Percentiles rank a stretch among this genome's conserved stretches.
These are phyloP conservation scores for Knoxdaviesia proteae DNA, from an alignment of 2,329 filamentous ascomycete species.

Conservation along the genomic window DNA sequence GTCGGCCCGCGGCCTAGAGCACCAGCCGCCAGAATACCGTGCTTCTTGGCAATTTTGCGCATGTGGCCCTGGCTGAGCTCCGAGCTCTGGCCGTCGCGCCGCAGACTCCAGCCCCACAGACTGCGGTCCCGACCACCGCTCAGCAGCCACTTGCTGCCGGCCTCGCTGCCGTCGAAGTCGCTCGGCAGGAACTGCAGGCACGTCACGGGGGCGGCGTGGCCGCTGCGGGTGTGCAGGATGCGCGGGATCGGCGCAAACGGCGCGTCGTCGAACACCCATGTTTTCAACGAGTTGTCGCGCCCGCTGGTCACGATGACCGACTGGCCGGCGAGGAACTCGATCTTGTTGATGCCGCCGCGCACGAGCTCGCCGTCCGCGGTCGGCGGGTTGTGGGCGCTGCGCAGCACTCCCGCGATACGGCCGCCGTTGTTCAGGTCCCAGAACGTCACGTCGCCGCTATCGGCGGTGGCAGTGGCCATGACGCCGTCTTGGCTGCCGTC, in stretches of 20 bases:
- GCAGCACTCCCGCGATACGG: conserved; percentile 65
- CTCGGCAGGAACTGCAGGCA: conserved; percentile 70
- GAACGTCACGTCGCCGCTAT: conserved; percentile 74
- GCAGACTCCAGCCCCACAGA: conserved; percentile 89
- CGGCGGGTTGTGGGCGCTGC: conserved; percentile 71
- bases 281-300: conserved; percentile 79
- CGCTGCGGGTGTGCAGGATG: conserved; percentile 66
- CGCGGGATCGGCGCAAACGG: conserved; percentile 77
- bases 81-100: conserved; percentile 79
- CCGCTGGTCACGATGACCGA: conserved; percentile 80
- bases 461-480: conserved; percentile 71
- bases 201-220: conserved; percentile 72
- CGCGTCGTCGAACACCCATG: conserved; percentile 88
- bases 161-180: conserved; percentile 74
- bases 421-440: conserved; percentile 91
- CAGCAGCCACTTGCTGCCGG: conserved; percentile 79
- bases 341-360: conserved; percentile 60
- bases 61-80: conserved; percentile 85
- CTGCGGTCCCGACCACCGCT: conserved; percentile 79
- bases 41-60: conserved; percentile 74
- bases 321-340: conserved; percentile 79
- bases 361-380: conserved; percentile 30
- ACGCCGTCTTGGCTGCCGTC: conserved; percentile 73
- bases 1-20: conserved; percentile 37
- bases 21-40: conserved; percentile 43